Percentiles rank a stretch among this genome's conserved stretches.
Conservation (phyloP, 1,139 yeast species). For the Nematodospora anomalae region DNA sequence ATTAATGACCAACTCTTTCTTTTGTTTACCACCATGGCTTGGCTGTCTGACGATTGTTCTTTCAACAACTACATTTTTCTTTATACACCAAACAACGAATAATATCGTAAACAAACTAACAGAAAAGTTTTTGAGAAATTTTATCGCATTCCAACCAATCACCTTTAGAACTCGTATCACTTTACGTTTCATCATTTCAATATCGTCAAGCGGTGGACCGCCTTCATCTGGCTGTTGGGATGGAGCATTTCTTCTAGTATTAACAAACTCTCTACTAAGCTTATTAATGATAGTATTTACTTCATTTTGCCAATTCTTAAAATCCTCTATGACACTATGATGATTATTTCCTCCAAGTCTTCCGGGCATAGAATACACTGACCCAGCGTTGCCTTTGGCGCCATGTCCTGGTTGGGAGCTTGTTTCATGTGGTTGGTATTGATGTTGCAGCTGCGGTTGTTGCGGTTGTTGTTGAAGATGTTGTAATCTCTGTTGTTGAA, state of each 20-base stretch:
- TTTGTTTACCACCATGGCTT: conserved; percentile 20
- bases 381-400: conserved; percentile 17
- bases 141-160: conserved; percentile 30
- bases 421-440: conserved; percentile 8
- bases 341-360: conserved; percentile 7
- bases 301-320: conserved; percentile 48
- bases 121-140: conserved; percentile 37
- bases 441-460: conserved; percentile 4
- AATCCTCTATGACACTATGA: conserved; percentile 30
- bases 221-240: conserved; percentile 18
- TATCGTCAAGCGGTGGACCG: conserved; percentile 21
- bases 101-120: conserved; percentile 39
- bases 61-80: conserved; percentile 42
- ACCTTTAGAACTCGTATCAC: conserved; percentile 25
- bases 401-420: conserved; percentile 13
- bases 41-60: conserved; percentile 41
- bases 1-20: conserved; percentile 44
- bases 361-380: conserved; percentile 28
- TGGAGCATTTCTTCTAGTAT: conserved; percentile 15
- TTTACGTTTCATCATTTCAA: conserved; percentile 25
- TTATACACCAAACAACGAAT: conserved; percentile 46
- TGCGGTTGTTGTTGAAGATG: conserved; percentile 17
- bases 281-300: conserved; percentile 42
- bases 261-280: conserved; percentile 38
- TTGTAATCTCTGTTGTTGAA: conserved; percentile 35